Evolutionary conservation across 495 filamentous ascomycete genomes (phyloP), one percentile per base, ranked within the genome.

Genomic region (Xylaria curta): DNA sequence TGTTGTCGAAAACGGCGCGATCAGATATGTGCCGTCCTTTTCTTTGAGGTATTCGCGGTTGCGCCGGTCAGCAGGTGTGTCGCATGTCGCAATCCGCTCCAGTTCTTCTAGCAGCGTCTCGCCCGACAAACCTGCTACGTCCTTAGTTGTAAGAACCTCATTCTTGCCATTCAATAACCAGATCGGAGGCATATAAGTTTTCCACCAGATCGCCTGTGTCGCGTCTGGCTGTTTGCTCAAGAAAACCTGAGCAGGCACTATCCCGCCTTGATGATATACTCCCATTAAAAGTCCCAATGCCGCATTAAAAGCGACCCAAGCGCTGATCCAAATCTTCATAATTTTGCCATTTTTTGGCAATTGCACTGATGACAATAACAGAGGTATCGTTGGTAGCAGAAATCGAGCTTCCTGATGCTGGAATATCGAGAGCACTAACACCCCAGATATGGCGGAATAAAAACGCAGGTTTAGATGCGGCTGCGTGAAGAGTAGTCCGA

Each of bases 371-470:
- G 93, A 93, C 15, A 99, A 87, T 28, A 98, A 83, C n/a, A 99
- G 87, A 0, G 96, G 97, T 12, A 98, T 87, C 31, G 90, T 89
- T 15, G 96, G 97, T 15, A 98, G 86, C 13, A 99, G 84, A 82
- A 99, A 99, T 59, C 97, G 90, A 19, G 97, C 92, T 84, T 99
- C 96, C 82, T 98, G 97, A 82, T 99, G 96, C 38, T 92, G 91
- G 72, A 97, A 93, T 42, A 93, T 79, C 51, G 94, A 97, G 47
- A 99, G 87, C 17, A 97, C 84, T 38, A 88, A 81, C 38, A 93
- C 90, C 24, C 94, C 96, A 4, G 92, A 93, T 56, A 97, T 82
- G 26, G 94, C 95, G 13, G 96, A 96, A 75, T 90, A 85, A 12
- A 93, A 82, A 17, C 89, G 88, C 24, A 92, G 78, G 44, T 88